Conservation (phyloP, 352 stramenopile species). For the Hyaloperonospora arabidopsidis region DNA sequence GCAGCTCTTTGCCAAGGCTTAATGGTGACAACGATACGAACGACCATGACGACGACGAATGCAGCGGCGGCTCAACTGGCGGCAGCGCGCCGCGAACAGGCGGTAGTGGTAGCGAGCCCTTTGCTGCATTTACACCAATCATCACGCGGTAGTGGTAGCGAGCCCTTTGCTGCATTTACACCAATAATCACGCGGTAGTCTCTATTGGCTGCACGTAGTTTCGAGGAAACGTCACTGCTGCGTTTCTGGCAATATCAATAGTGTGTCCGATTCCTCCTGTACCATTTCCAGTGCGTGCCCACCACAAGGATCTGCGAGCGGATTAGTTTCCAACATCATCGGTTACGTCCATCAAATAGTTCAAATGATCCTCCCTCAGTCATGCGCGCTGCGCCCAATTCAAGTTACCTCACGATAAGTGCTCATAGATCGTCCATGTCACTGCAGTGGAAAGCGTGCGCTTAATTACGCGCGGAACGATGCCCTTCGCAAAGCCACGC, state of each 20-base stretch:
- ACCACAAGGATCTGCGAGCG: too few species aligned
- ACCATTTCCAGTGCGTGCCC: too few species aligned
- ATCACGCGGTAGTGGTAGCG: conserved; percentile 43
- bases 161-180: conserved; percentile 80
- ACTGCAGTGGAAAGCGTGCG: conserved; percentile 97
- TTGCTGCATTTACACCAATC: conserved; percentile 80
- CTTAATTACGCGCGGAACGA: conserved; percentile 90
- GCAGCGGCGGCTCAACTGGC: conserved; percentile 28
- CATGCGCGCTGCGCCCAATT: too few species aligned
- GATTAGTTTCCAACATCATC: too few species aligned
- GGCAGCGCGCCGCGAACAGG: conserved; percentile 18
- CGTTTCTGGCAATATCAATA: neutral
- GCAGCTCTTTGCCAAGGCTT: conserved; percentile 20
- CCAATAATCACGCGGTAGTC: conserved; percentile 80
- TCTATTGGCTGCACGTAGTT: neutral
- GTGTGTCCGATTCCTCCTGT: too few species aligned
- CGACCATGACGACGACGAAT: conserved; percentile 12
- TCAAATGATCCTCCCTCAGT: too few species aligned
- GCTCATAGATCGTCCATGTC: conserved; percentile 99
- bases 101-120: conserved; percentile 43
- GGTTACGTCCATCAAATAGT: too few species aligned
- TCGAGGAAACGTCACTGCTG: neutral
- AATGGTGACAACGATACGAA: conserved; percentile 22
- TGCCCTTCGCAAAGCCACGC: conserved; percentile 90
- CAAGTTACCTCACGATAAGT: conserved; percentile 54